phyloP scores from a whole-genome alignment of 805 yeast genomes.

The Blastobotrys parvus region DNA sequence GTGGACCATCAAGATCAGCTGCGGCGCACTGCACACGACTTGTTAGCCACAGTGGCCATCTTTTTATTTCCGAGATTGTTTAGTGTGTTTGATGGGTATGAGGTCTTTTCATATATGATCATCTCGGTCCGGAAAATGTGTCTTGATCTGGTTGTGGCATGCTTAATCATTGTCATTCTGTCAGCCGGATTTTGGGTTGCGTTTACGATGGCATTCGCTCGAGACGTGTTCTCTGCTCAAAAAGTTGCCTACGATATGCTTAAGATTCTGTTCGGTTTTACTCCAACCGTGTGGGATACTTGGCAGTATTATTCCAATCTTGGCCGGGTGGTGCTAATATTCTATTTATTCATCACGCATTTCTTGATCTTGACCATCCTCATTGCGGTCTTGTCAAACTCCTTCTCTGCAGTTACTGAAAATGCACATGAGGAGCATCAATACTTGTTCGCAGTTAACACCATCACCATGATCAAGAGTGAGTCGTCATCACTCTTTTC shows the following conservation, averaged over 20 bases:
- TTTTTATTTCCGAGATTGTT: conserved; percentile 42
- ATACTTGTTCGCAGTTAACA: conserved; percentile 30
- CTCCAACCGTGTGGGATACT: conserved; percentile 52
- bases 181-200: conserved; percentile 49
- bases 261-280: conserved; percentile 47
- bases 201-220: conserved; percentile 40
- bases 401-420: conserved; percentile 28
- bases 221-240: conserved; percentile 32
- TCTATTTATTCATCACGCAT: conserved; percentile 46
- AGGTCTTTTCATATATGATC: conserved; percentile 43
- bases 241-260: conserved; percentile 44
- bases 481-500: conserved; percentile 30
- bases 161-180: conserved; percentile 41
- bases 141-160: conserved; percentile 41
- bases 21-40: conserved; percentile 20
- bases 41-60: conserved; percentile 37
- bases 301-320: conserved; percentile 42
- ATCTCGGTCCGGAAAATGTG: conserved; percentile 45
- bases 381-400: conserved; percentile 42
- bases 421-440: conserved; percentile 34
- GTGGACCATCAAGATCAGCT: not conserved
- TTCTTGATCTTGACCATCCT: conserved; percentile 47
- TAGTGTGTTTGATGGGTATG: conserved; percentile 42
- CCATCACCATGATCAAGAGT: conserved; percentile 30
- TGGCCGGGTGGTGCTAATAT: conserved; percentile 41